Base-by-base conservation (phyloP, 2,329 filamentous ascomycete genomes). In the Calonectria hawksworthii region DNA sequence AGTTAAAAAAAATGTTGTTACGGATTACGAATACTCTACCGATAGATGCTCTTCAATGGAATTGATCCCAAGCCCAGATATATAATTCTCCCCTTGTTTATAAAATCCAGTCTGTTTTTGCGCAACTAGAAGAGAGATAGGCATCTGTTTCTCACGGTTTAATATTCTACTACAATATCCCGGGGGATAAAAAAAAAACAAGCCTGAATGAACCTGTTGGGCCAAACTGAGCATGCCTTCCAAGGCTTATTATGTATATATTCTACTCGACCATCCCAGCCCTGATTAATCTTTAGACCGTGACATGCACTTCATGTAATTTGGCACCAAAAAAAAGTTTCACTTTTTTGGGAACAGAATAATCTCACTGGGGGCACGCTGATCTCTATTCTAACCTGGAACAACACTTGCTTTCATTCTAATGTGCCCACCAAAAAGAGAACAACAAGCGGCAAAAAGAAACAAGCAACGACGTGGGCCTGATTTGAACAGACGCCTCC, bases 401-500 rank as follows among this genome's bases (percentile, higher is more conserved):
- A 21, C 41, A 6, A n/a, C 21, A 10, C 21, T 8, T n/a, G 4
- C 44, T 5, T 47, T 2, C n/a, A 23, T 5, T 13, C 21, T 9
- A 8, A 47, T 3, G 11, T 13, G 23, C 0, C 44, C 11, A n/a
- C 34, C 21, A n/a, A 47, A 47, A 47, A 47, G n/a, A 47, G 9
- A 16, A n/a, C n/a, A 61, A 38, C 1, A 16, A 3, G 11, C n/a
- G 10, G 11, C n/a, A 61, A 61, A 56, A 61, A 61, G 34, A 61
- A 16, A 61, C 2, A 16, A 18, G 32, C 14, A 38, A 26, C 56
- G 56, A 61, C 56, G 56, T 61, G 56, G 56, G 56, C 56, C 56
- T 61, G 56, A 61, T 61, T 56, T 56, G 52, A 56, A 56, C 52
- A 56, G 52, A 56, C 52, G 52, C 52, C 52, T 56, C 52, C 52